Evolutionary conservation across 495 filamentous ascomycete species (phyloP), one percentile per base, ranked within the genome.

Genomic region (Trichocladium uniseriatum): DNA sequence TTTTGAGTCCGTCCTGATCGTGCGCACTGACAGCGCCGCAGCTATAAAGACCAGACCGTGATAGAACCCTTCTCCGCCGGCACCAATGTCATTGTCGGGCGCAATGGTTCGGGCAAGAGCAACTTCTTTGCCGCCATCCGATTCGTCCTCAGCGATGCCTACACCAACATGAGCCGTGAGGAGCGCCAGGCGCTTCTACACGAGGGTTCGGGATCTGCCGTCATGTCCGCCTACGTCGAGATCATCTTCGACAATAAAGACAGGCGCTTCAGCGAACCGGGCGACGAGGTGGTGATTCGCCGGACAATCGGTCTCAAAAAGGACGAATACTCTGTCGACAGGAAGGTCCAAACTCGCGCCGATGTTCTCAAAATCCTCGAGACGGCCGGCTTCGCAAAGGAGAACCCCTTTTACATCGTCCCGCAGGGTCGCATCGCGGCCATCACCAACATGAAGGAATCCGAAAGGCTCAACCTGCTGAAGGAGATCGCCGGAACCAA

Each of bases 91-190:
- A 96, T 99, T 60, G 92, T 99, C 58, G 92, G 92, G 49, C 92
- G 92, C 69, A 99, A 99, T 77, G 92, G 92, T 53, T 95, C 92
- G 2, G 92, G 92, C 58, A 99, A 99, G 75, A 95, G 89, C 65
- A 99, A 99, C 72, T 99, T 99, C 79, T 99, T 99, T 68, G 92
- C 91, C 36, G 92, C 92, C 27, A 96, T 99, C 70, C 90, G 90
- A 18, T 99, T 99, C 65, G 92, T 96, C 20, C 83, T 99, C 52
- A 92, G 90, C 65, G 89, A 98, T 82, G 89, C 87, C 45, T 99
- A 99, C 68, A 91, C 86, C 18, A 87, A 95, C 63, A 87, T 99
- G 80, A 87, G 84, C 40, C 82, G 92, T 52, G 94, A 99, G 64
- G 91, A 97, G 76, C 89, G 92, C 24, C 86, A 94, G 65, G 89